Conservation (phyloP, 2,329 filamentous ascomycete genomes). For the Immersiporthe knoxdaviesiana region DNA sequence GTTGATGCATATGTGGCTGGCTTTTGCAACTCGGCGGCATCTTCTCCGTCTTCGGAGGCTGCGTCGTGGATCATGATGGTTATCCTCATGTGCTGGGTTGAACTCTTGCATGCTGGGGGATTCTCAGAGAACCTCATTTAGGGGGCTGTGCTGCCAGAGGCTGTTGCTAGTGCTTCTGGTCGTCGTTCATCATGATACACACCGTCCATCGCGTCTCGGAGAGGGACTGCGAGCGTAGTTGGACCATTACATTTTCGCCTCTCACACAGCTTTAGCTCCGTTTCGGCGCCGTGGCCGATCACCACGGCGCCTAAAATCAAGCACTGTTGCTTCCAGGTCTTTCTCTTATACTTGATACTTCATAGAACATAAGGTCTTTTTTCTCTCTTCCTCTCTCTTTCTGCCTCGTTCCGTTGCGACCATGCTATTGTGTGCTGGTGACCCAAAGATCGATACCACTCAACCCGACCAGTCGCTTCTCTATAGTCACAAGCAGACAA, state of each 20-base stretch:
- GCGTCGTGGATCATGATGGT: background rate
- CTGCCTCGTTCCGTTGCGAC: background rate
- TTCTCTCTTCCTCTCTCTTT: background rate
- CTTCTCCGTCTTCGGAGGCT: background rate
- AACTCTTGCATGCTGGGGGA: background rate
- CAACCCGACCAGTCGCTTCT: background rate
- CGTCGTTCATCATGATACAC: constrained; percentile 3
- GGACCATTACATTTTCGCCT: background rate
- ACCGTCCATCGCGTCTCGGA: background rate
- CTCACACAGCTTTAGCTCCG: constrained; percentile 15
- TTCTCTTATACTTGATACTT: background rate
- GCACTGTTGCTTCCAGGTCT: background rate
- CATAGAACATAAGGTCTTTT: background rate
- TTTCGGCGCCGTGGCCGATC: constrained; percentile 6
- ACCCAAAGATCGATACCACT: background rate
- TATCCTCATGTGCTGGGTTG: background rate
- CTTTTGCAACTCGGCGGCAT: background rate
- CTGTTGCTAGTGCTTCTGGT: background rate
- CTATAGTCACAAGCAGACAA: background rate
- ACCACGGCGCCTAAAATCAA: constrained; percentile 14
- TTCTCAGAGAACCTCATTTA: background rate
- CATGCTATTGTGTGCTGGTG: background rate
- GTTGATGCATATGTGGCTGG: constrained; percentile 1
- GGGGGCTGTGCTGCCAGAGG: constrained; percentile 8
- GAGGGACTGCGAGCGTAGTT: constrained; percentile 6